These are phyloP conservation scores for Viridothelium virens DNA, from an alignment of 495 filamentous ascomycete genomes.

Conservation along the genomic window DNA sequence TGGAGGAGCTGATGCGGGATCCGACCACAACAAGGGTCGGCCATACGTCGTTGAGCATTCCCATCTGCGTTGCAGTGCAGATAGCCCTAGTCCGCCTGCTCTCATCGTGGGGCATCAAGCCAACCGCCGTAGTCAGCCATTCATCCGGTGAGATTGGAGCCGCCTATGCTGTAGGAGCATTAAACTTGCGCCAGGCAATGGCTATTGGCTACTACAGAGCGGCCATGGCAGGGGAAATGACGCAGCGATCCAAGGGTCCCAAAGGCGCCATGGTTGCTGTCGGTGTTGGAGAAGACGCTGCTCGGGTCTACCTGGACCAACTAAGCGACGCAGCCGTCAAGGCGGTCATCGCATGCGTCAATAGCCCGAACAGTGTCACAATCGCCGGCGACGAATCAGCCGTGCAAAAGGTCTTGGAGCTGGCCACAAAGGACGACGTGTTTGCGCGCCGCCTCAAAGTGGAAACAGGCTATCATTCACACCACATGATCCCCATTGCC, in stretches of 20 bases:
- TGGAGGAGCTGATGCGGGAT: constrained; percentile 19
- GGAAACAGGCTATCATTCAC: constrained; percentile 42
- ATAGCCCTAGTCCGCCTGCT: constrained; percentile 25
- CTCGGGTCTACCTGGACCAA: not conserved
- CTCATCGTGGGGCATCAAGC: constrained; percentile 27
- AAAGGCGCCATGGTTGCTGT: not conserved
- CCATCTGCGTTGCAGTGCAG: constrained; percentile 28
- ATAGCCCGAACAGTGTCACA: constrained; percentile 33
- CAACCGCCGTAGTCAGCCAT: constrained; percentile 46
- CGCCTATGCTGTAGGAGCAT: constrained; percentile 48
- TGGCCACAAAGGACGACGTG: not conserved
- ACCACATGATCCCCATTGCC: constrained; percentile 45
- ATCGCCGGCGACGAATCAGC: constrained; percentile 28
- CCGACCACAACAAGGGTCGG: constrained; percentile 21
- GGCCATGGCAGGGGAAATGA: not conserved
- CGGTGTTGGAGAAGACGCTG: not conserved
- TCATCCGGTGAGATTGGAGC: constrained; percentile 58
- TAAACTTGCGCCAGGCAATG: constrained; percentile 42
- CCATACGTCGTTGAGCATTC: constrained; percentile 20
- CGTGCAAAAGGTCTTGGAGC: constrained; percentile 12
- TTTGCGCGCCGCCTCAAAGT: constrained; percentile 14
- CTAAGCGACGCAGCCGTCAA: not conserved
- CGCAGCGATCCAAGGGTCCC: not conserved
- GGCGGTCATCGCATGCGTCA: constrained; percentile 29
- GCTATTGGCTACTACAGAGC: constrained; percentile 39